Conservation (phyloP, 2,329 filamentous ascomycete genomes). For the Fusarium beomiforme region DNA sequence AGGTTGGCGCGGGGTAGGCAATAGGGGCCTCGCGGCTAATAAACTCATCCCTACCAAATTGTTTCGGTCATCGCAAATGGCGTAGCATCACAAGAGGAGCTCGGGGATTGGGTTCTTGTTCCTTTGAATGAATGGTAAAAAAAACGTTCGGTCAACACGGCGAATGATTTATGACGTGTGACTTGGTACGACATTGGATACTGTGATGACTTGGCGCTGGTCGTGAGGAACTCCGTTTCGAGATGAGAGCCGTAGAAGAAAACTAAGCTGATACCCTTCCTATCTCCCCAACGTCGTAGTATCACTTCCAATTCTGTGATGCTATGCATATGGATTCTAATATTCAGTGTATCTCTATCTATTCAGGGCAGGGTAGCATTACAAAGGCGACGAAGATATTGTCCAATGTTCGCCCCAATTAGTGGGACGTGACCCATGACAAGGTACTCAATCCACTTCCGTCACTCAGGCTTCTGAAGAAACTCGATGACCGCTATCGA, state of each 20-base stretch:
- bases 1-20: constrained; percentile 46
- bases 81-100: constrained; percentile 56
- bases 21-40: constrained; percentile 47
- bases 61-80: constrained; percentile 57
- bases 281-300: neutral
- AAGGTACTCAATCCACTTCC: neutral
- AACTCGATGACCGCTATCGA: constrained; percentile 71
- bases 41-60: constrained; percentile 51
- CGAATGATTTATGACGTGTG: constrained; percentile 35
- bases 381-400: constrained; percentile 1
- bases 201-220: constrained; percentile 28
- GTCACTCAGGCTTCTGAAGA: constrained; percentile 60
- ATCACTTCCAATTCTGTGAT: neutral
- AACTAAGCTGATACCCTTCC: constrained; percentile 21
- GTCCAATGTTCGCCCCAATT: constrained; percentile 7
- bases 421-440: constrained; percentile 14
- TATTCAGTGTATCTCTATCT: constrained; percentile 13
- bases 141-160: constrained; percentile 44
- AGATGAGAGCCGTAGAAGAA: constrained; percentile 31
- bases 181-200: constrained; percentile 15
- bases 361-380: constrained; percentile 7
- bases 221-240: constrained; percentile 4
- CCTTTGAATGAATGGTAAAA: constrained; percentile 52
- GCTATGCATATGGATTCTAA: neutral
- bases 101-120: constrained; percentile 53